These are phyloP conservation scores for Bacterosira constricta DNA, from an alignment of 108 stramenopile species.

Conservation along the genomic window DNA sequence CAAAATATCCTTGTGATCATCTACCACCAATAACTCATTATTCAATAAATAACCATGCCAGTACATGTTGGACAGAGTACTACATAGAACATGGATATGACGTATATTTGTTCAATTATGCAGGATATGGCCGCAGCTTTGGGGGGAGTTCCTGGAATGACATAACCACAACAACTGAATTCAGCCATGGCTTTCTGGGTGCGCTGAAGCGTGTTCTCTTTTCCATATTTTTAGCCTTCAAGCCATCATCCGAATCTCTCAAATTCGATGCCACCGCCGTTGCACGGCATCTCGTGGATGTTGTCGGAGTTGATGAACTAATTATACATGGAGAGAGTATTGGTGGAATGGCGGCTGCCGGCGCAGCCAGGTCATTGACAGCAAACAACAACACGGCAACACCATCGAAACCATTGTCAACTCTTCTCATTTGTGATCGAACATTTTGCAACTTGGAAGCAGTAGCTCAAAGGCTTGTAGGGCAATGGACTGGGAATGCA, in stretches of 20 bases:
- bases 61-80: slow-evolving; percentile 77
- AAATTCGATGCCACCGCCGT: slow-evolving; percentile 73
- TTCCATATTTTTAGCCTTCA: slow-evolving; percentile 53
- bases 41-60: too few species aligned
- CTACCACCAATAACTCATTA: too few species aligned
- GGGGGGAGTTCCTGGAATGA: slow-evolving; percentile 41
- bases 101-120: slow-evolving; percentile 88
- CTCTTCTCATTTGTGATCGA: slow-evolving; percentile 79
- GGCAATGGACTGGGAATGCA: slow-evolving; percentile 82
- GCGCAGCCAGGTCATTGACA: slow-evolving; percentile 62
- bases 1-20: too few species aligned
- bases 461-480: slow-evolving; percentile 81
- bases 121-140: slow-evolving; percentile 83
- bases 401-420: slow-evolving; percentile 11
- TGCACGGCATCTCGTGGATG: slow-evolving; percentile 61
- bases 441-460: slow-evolving; percentile 90
- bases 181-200: slow-evolving; percentile 49
- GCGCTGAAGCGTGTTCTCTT: slow-evolving; percentile 56
- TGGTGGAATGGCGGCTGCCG: slow-evolving; percentile 85
- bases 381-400: neutral
- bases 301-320: slow-evolving; percentile 57
- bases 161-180: slow-evolving; percentile 22
- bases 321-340: slow-evolving; percentile 89
- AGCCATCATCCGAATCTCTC: slow-evolving; percentile 77
- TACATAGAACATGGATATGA: slow-evolving; percentile 79